These are phyloP conservation scores for Medicago arabica DNA, from an alignment of 306 rosid genomes.

Conservation along the genomic window DNA sequence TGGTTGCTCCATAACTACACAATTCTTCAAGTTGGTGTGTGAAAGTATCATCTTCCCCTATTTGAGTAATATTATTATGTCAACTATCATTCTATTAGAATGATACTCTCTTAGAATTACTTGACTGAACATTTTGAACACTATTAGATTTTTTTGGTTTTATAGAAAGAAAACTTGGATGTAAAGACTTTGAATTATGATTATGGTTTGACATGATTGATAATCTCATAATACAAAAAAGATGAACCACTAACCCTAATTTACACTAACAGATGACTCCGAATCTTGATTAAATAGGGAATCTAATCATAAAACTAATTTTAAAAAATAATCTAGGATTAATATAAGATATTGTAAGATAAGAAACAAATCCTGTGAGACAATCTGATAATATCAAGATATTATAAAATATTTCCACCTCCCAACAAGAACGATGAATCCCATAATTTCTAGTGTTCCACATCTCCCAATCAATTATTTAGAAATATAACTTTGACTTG, in stretches of 20 bases:
- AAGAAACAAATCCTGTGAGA: neutral
- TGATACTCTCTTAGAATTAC: too few species aligned
- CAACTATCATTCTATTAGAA: neutral
- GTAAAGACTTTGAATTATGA: neutral
- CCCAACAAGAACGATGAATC: neutral
- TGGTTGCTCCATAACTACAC: neutral
- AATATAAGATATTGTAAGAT: neutral
- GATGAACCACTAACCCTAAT: neutral
- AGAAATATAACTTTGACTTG: neutral
- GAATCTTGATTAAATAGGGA: neutral
- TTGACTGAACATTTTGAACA: neutral
- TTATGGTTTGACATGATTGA: neutral
- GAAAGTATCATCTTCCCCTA: neutral
- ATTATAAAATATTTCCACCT: neutral
- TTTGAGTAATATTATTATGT: neutral
- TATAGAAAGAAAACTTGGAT: neutral
- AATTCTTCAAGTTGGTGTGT: neutral
- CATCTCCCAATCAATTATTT: neutral
- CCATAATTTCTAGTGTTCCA: neutral
- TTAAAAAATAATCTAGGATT: too few species aligned
- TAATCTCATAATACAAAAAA: neutral
- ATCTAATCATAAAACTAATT: too few species aligned
- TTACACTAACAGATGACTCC: neutral
- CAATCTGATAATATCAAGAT: neutral
- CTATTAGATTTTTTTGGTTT: neutral